A percentile compares a stretch with the other conserved stretches of the same genome.
These are phyloP conservation scores for Chlamydomonas incerta DNA, from an alignment of 139 green algal species.

Conservation along the genomic window DNA sequence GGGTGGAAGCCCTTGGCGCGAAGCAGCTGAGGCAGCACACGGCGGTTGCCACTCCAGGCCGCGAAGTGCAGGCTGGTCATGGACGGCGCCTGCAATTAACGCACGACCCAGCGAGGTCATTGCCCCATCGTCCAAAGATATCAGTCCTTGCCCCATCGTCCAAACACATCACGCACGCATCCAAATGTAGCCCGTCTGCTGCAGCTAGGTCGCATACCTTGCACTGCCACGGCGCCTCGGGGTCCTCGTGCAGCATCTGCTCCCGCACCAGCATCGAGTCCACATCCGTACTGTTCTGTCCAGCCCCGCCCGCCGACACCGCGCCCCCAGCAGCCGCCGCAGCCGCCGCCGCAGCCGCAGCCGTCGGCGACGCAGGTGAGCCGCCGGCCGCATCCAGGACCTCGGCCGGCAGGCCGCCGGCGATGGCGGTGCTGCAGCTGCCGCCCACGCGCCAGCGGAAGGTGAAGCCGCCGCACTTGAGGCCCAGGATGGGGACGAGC, in stretches of 20 bases:
- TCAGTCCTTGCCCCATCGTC: no score
- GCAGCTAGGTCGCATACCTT: conserved; percentile 30
- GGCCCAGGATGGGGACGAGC: not conserved
- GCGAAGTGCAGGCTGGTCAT: conserved; percentile 37
- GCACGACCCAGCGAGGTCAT: no score
- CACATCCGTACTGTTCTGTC: not conserved
- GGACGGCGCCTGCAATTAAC: not conserved
- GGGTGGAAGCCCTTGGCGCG: conserved; percentile 25
- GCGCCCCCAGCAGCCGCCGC: not conserved
- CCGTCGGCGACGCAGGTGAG: not conserved
- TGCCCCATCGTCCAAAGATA: no score
- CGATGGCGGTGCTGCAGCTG: not conserved
- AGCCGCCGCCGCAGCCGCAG: not conserved
- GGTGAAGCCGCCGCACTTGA: conserved; percentile 22
- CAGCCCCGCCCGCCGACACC: not conserved
- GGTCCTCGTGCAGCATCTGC: conserved; percentile 44
- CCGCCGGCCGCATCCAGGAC: not conserved
- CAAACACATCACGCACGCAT: no score
- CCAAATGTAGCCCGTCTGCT: no score
- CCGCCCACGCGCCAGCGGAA: conserved; percentile 21
- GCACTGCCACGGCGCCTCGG: conserved; percentile 36
- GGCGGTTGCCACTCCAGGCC: conserved; percentile 23
- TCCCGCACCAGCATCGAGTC: conserved; percentile 23
- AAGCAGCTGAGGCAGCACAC: conserved; percentile 5
- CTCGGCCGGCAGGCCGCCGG: not conserved